Evolutionary conservation across 441 rosid genomes (phyloP), one percentile per base, ranked within the genome.

Genomic region (Raphanus hybrid): DNA sequence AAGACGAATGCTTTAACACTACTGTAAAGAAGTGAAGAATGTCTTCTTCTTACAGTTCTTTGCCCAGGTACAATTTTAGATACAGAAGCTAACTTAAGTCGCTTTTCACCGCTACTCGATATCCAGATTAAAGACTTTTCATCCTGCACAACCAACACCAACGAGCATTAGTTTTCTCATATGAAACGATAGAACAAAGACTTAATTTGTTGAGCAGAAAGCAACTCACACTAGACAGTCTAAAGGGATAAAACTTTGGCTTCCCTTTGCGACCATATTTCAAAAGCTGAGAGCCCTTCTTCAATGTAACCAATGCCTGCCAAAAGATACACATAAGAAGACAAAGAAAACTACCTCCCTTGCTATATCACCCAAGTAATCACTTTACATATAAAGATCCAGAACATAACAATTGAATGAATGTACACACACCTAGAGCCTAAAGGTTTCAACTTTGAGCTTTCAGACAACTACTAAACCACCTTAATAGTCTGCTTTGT

Each of bases 211-310:
- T 64, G 57, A 61, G 67, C 62, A 73, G 54, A 73, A 16, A 23
- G 52, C 67, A 78, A 82, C 99, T 88, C 86, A 96, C 98, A 83
- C 73, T 86, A 75, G 99, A 93, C 67, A 96, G 86, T 90, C 96
- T 89, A 81, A 96, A 93, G 12, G 90, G 91, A 77, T 86, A 95
- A 83, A 95, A 90, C 81, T 92, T 92, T 11, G 97, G 98, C 82
- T 92, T 95, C 78, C 96, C 99, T 83, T 95, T 90, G n/a, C 92
- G 94, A 85, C 97, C 98, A 90, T 92, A 91, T 85, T 93, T 93
- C 82, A 92, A 85, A 81, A 95, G 92, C 65, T 89, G 97, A 79
- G 94, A 86, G 68, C 99, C 99, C 82, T 89, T 93, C 89, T 92
- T 93, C 88, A 95, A 82, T 81, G 95, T 87, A 75, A 85, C 84